Evolutionary conservation across 2,329 filamentous ascomycete species (phyloP).

Genomic region (Sphaerulina musiva): DNA sequence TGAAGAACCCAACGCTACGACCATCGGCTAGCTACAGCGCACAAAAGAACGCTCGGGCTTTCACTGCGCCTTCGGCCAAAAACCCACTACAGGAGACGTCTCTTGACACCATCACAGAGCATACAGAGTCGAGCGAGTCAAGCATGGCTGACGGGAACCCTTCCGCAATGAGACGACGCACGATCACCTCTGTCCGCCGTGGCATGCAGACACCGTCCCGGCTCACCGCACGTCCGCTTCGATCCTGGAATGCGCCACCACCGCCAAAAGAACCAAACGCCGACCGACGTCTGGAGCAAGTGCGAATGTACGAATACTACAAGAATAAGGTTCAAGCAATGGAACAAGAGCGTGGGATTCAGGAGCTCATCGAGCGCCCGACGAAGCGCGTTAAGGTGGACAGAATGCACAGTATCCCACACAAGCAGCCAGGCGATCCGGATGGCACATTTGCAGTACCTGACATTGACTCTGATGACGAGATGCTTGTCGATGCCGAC

Average conservation of each 20-base stretch:
- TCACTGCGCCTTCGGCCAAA: slow-evolving; percentile 1
- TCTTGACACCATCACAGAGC: slow-evolving; percentile 24
- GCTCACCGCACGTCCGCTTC: slow-evolving; percentile 5
- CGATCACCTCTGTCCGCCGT: slow-evolving; percentile 5
- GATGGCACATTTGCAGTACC: slow-evolving; percentile 29
- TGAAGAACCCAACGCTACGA: slow-evolving; percentile 10
- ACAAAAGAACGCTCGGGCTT: slow-evolving; percentile 4
- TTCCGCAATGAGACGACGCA: slow-evolving; percentile 12
- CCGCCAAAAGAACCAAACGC: slow-evolving; percentile 25
- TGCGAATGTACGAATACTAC: slow-evolving; percentile 21
- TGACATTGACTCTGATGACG: slow-evolving; percentile 30
- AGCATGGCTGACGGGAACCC: slow-evolving; percentile 5
- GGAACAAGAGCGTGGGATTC: slow-evolving; percentile 25
- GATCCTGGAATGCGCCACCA: slow-evolving; percentile 13
- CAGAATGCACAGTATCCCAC: slow-evolving; percentile 27
- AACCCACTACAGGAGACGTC: slow-evolving; percentile 5
- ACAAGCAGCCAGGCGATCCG: slow-evolving; percentile 29
- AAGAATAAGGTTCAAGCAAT: slow-evolving; percentile 21
- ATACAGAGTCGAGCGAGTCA: slow-evolving; percentile 14
- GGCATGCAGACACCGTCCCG: slow-evolving; percentile 9
- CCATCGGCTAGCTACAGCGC: not conserved
- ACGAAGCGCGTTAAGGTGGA: slow-evolving; percentile 32
- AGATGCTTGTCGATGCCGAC: slow-evolving; percentile 31
- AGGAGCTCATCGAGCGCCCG: slow-evolving; percentile 23
- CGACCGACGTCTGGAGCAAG: slow-evolving; percentile 26